Conservation (phyloP, 169 alveolate genomes). For the Hepatocystis sp. region DNA sequence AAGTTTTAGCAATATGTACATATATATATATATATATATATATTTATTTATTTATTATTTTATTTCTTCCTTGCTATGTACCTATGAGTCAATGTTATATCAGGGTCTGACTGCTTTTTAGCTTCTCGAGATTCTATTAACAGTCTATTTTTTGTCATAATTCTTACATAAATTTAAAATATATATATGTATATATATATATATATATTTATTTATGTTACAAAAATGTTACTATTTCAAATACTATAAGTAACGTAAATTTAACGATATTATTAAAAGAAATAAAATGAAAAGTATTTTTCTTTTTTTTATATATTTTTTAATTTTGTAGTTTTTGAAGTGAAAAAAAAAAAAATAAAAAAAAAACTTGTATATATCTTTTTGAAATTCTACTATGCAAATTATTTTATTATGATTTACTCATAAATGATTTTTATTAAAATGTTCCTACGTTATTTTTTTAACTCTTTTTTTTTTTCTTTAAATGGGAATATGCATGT, state of each 20-base stretch:
- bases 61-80: not conserved
- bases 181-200: not conserved
- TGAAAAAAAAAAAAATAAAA: not conserved
- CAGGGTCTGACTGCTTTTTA: slow-evolving; percentile 81
- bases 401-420: no score
- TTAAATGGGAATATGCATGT: not conserved
- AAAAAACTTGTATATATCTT: no score
- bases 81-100: slow-evolving; percentile 78
- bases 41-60: no score
- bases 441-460: no score
- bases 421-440: no score
- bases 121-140: slow-evolving; percentile 85
- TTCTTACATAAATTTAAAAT: slow-evolving; percentile 14
- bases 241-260: not conserved
- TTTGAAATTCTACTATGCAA: no score
- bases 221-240: no score
- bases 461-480: not conserved
- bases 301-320: not conserved
- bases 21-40: not conserved
- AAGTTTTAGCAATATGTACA: no score
- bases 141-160: slow-evolving; percentile 78
- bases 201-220: slow-evolving; percentile 37
- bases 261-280: not conserved
- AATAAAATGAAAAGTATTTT: not conserved
- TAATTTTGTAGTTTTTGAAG: not conserved